Evolutionary conservation across 495 filamentous ascomycete genomes (phyloP).

Genomic region (Endocarpon pusillum): DNA sequence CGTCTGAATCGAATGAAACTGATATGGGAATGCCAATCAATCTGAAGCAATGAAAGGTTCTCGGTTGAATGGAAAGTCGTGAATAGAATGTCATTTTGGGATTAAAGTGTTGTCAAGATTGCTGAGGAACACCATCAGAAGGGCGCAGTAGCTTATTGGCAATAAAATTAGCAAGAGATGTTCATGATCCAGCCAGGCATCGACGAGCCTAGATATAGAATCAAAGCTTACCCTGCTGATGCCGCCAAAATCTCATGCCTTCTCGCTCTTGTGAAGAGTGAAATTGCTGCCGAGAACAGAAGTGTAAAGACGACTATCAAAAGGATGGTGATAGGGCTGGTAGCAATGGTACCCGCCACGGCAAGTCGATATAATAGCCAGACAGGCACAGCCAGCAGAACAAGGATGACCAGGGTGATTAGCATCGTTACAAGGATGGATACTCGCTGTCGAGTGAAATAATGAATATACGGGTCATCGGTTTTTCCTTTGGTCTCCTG

Average conservation of each 20-base stretch:
- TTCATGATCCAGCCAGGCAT: no score
- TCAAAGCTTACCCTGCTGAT: slow-evolving; percentile 18
- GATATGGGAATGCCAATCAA: no score
- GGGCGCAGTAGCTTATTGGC: slow-evolving; percentile 13
- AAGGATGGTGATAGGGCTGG: slow-evolving; percentile 7
- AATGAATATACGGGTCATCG: no score
- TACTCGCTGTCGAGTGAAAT: slow-evolving; percentile 19
- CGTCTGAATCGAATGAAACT: no score
- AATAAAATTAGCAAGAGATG: not conserved
- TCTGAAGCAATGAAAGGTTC: no score
- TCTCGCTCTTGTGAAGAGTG: slow-evolving; percentile 19
- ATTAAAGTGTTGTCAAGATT: no score
- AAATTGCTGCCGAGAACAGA: slow-evolving; percentile 19
- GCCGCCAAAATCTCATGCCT: slow-evolving; percentile 28
- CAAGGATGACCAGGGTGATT: no score
- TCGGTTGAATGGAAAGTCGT: no score
- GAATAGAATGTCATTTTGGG: no score
- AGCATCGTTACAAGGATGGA: slow-evolving; percentile 18
- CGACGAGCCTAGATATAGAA: not conserved
- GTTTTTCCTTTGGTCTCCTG: no score
- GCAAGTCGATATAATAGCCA: slow-evolving; percentile 20
- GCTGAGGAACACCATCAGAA: slow-evolving; percentile 14
- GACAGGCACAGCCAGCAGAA: slow-evolving; percentile 24
- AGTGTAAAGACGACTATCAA: slow-evolving; percentile 19
- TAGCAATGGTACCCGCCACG: slow-evolving; percentile 4